Conservation (phyloP, 2,329 filamentous ascomycete genomes). For the Paraphoma sp. region DNA sequence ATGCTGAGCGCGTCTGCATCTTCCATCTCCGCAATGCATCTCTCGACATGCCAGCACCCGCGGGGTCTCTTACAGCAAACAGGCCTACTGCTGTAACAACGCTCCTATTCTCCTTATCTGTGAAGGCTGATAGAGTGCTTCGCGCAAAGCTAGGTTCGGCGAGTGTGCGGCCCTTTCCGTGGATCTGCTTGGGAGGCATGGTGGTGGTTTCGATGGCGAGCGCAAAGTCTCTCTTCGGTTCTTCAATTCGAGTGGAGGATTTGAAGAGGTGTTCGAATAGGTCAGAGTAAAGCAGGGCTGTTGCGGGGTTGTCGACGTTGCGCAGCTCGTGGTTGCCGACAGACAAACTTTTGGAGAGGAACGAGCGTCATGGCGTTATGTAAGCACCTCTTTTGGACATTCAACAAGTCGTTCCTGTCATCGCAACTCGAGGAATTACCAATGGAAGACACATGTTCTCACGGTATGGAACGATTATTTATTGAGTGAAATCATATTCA, state of each 20-base stretch:
- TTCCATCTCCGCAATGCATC: slow-evolving; percentile 4
- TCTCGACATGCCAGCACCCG: too few species aligned
- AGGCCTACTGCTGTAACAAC: slow-evolving; percentile 57
- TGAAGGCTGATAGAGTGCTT: slow-evolving; percentile 50
- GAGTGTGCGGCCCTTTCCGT: slow-evolving; percentile 32
- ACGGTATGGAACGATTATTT: neutral
- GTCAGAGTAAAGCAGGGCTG: neutral
- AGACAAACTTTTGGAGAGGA: neutral
- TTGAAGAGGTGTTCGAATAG: neutral
- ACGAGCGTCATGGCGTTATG: neutral
- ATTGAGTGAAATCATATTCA: neutral
- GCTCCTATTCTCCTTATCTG: slow-evolving; percentile 56
- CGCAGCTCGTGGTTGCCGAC: neutral
- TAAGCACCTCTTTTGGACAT: neutral
- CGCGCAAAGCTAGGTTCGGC: slow-evolving; percentile 50
- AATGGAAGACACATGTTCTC: neutral
- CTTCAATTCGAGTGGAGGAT: too few species aligned
- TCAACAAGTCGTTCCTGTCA: too few species aligned
- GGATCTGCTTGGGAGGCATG: slow-evolving; percentile 42
- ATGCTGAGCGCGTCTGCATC: neutral
- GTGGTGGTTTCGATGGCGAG: neutral
- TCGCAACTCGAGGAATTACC: neutral
- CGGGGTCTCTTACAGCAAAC: slow-evolving; percentile 54
- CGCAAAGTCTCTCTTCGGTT: neutral
- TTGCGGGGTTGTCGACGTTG: neutral